These are phyloP conservation scores for Spizellomyces sp. DNA, from an alignment of 192 early-diverging fungal species.

Conservation along the genomic window DNA sequence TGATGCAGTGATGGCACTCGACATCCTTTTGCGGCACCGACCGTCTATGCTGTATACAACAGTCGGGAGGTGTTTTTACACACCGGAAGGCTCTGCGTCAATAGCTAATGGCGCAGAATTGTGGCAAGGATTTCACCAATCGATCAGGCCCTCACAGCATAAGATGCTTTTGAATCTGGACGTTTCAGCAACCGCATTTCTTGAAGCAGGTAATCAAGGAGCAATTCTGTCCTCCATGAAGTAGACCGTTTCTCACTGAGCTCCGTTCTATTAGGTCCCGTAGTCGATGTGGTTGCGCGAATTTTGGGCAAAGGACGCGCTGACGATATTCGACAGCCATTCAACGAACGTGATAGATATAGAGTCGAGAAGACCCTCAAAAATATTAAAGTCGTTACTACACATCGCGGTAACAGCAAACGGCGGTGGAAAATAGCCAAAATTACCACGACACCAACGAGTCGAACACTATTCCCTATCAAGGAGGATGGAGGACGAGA, in stretches of 20 bases:
- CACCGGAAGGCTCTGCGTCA: slow-evolving; percentile 54
- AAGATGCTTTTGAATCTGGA: slow-evolving; percentile 61
- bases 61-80: slow-evolving; percentile 91
- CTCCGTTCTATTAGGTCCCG: slow-evolving; percentile 40
- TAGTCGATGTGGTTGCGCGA: slow-evolving; percentile 71
- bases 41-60: slow-evolving; percentile 76
- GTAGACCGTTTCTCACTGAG: neutral
- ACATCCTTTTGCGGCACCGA: slow-evolving; percentile 83
- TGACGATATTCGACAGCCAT: slow-evolving; percentile 45
- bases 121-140: slow-evolving; percentile 93
- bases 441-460: slow-evolving; percentile 67
- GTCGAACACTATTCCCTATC: slow-evolving; percentile 67
- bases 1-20: slow-evolving; percentile 59
- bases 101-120: slow-evolving; percentile 81
- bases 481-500: slow-evolving; percentile 46
- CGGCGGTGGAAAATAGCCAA: slow-evolving; percentile 74
- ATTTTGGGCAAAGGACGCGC: slow-evolving; percentile 58
- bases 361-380: slow-evolving; percentile 50
- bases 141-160: slow-evolving; percentile 75
- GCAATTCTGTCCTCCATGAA: neutral
- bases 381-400: slow-evolving; percentile 52
- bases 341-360: slow-evolving; percentile 52
- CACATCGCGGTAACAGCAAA: slow-evolving; percentile 60
- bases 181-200: slow-evolving; percentile 63
- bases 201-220: slow-evolving; percentile 45